Percentiles rank a stretch among this genome's conserved stretches.
These are phyloP conservation scores for Mycena maculata DNA, from an alignment of 768 basidiomycete species.

Conservation along the genomic window DNA sequence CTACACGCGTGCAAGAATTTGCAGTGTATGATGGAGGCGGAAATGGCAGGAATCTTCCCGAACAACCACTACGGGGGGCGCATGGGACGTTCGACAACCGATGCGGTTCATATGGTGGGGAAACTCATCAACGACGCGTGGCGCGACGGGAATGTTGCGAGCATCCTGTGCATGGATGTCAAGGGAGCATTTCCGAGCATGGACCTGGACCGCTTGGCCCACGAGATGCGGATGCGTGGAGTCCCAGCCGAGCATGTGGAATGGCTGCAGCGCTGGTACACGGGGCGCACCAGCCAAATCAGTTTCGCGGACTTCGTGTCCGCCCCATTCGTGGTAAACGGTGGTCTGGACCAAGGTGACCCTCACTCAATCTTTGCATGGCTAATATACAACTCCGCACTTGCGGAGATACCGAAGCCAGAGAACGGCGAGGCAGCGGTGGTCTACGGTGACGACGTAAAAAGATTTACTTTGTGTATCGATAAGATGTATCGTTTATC, in stretches of 20 bases:
- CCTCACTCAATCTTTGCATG: constrained; percentile 38
- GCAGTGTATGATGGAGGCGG: constrained; percentile 32
- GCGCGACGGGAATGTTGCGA: constrained; percentile 37
- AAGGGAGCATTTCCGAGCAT: constrained; percentile 44
- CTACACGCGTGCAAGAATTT: constrained; percentile 19
- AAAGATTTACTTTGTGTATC: constrained; percentile 24
- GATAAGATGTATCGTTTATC: constrained; percentile 25
- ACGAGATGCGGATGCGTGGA: constrained; percentile 24
- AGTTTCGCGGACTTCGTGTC: constrained; percentile 44
- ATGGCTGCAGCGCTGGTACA: constrained; percentile 34
- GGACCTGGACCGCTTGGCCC: constrained; percentile 29
- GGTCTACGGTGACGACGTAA: constrained; percentile 11
- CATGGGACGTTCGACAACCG: no score
- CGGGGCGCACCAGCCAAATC: constrained; percentile 34
- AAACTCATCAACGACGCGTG: constrained; percentile 38
- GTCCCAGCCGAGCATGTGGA: constrained; percentile 38
- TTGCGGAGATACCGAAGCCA: constrained; percentile 14
- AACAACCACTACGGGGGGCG: no score
- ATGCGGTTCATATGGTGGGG: no score
- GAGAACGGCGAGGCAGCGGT: constrained; percentile 23
- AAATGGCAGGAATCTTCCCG: not conserved
- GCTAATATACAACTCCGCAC: constrained; percentile 37
- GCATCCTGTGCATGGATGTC: constrained; percentile 45
- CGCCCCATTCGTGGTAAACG: constrained; percentile 18
- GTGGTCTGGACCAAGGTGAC: constrained; percentile 31